Base-by-base conservation (phyloP, 208 protist species). In the Trypanosoma brucei region DNA sequence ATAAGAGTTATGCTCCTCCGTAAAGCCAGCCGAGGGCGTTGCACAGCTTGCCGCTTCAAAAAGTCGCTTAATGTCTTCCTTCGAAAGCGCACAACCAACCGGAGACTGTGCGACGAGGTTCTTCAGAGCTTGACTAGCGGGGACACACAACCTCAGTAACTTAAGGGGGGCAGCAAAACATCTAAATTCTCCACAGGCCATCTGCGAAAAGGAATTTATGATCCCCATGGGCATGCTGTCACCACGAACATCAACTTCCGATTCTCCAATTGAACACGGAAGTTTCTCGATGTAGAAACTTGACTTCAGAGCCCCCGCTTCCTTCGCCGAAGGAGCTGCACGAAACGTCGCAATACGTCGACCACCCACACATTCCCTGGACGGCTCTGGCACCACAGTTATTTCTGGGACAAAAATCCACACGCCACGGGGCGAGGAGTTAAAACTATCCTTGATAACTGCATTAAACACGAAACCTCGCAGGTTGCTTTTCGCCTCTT, bases 21-120 rank as follows among this genome's bases (percentile, higher is more conserved):
- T 22, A 6, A 14, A 4, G 30, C 55, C 62, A 50, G 54, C 56
- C n/a, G 48, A n/a, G 38, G 42, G n/a, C 0, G 52, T 31, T 42
- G 44, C 31, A 55, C 56, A 48, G 34, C 55, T 39, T 54, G 55
- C 4, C 8, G 63, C 30, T 65, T 68, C 50, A 53, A 91, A 75
- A 35, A 91, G 77, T 13, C 80, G 67, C 68, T 91, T 91, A 22
- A 86, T 59, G 36, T 79, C 77, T 36, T 91, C 84, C 3, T 75
- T 44, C 8, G 72, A 71, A 13, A 91, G 67, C 11, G 70, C 66
- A 14, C 66, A 70, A 1, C 84, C 81, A 37, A 91, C 65, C 11
- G 68, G 73, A 45, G 84, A 84, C 55, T 75, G 78, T 1, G 72
- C 53, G 3, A 91, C 52, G n/a, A 86, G 51, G 62, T 86, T 86